Base-by-base conservation (phyloP, 31 red algal genomes). In the Odonthalia washingtoniensis region DNA sequence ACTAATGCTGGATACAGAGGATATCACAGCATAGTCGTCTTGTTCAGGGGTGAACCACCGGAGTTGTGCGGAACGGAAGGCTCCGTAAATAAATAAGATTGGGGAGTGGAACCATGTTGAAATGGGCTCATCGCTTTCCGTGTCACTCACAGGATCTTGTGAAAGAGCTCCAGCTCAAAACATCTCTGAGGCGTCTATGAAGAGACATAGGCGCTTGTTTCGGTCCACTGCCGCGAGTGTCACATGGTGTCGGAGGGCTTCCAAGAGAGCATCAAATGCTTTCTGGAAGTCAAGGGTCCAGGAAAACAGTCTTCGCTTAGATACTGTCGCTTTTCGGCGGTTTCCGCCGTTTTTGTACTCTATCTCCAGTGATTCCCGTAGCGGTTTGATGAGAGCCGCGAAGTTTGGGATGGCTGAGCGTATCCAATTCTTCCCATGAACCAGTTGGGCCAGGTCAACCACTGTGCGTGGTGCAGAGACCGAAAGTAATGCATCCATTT, bases 361-460 rank as follows among this genome's bases (percentile, higher is more conserved):
- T n/a, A n/a, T n/a, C n/a, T n/a, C n/a, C n/a, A n/a, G n/a, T n/a
- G n/a, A n/a, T n/a, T n/a, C n/a, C n/a, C n/a, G n/a, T n/a, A n/a
- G n/a, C n/a, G n/a, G n/a, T n/a, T n/a, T n/a, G n/a, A n/a, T n/a
- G n/a, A n/a, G n/a, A n/a, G n/a, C n/a, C n/a, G n/a, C n/a, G n/a
- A n/a, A n/a, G n/a, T n/a, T n/a, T n/a, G n/a, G n/a, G n/a, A n/a
- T n/a, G n/a, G n/a, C n/a, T n/a, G n/a, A n/a, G n/a, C n/a, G 46
- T 81, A 91, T 91, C 89, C 81, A 85, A 73, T 85, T 91, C 18
- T 80, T 72, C 12, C 63, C 72, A 40, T 80, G 74, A 27, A 80
- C 62, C 4, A 84, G 61, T 61, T 91, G 43, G 41, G 41, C 70
- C 2, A 80, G 37, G 39, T 46, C 42, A 70, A 40, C 63, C 14